Percentiles rank a stretch among this genome's conserved stretches.
phyloP scores from a whole-genome alignment of 805 yeast genomes.

The Ogataea saltuana region DNA sequence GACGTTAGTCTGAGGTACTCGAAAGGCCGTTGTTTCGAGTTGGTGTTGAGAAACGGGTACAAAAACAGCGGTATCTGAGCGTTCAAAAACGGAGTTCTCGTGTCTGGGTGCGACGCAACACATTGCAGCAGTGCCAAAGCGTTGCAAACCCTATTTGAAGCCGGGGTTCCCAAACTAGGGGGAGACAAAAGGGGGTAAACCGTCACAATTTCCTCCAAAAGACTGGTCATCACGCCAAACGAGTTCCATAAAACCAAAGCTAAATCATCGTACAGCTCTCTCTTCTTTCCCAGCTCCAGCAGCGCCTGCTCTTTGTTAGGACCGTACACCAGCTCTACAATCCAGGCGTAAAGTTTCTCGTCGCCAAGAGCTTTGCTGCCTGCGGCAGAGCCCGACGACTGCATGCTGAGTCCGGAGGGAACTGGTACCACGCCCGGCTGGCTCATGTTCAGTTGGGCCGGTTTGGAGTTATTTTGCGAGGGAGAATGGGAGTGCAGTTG shows the following conservation, averaged over 20 bases:
- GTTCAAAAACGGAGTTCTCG: conserved; percentile 77
- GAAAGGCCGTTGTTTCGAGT: conserved; percentile 87
- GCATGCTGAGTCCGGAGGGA: conserved; percentile 6
- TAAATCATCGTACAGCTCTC: conserved; percentile 92
- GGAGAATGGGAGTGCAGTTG: conserved; percentile 21
- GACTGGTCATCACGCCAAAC: conserved; percentile 92
- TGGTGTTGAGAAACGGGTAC: conserved; percentile 91
- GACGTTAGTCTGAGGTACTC: conserved; percentile 92
- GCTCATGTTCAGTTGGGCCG: no score
- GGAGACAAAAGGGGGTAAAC: conserved; percentile 91
- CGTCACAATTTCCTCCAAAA: conserved; percentile 83
- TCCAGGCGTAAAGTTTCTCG: conserved; percentile 86
- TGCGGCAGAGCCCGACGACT: conserved; percentile 8
- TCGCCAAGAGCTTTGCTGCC: conserved; percentile 55
- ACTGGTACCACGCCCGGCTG: conserved; percentile 5
- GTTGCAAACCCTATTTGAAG: conserved; percentile 91
- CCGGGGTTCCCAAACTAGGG: conserved; percentile 79
- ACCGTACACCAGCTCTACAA: conserved; percentile 84
- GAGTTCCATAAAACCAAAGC: conserved; percentile 95
- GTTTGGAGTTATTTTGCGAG: conserved; percentile 16
- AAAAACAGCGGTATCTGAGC: conserved; percentile 92
- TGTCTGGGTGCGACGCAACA: conserved; percentile 93
- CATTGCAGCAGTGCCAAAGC: conserved; percentile 94
- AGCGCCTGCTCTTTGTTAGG: conserved; percentile 91
- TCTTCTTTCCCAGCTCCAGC: conserved; percentile 85